phyloP scores from a whole-genome alignment of 345 rosid species.

The Aquilaria yunnanensis region DNA sequence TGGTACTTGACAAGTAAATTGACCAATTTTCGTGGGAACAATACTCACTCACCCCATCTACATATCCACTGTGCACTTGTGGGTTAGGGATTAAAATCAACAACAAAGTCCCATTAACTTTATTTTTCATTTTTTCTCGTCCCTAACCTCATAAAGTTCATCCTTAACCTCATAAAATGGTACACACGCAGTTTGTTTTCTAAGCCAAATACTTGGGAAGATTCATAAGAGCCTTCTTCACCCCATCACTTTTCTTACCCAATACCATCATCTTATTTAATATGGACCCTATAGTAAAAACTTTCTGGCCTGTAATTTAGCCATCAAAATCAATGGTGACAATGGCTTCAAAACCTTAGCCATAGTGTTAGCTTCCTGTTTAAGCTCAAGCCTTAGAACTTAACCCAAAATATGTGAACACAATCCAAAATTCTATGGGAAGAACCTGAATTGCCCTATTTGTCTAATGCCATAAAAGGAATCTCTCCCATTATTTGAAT shows the following conservation, averaged over 20 bases:
- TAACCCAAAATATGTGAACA: conserved; percentile 48
- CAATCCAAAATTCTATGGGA: conserved; percentile 36
- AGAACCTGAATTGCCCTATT: conserved; percentile 17
- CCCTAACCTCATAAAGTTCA: too few relatives aligned
- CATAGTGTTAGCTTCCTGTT: conserved; percentile 48
- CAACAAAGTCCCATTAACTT: too few relatives aligned
- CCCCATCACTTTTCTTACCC: conserved; percentile 31
- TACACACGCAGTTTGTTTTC: conserved; percentile 29
- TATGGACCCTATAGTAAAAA: too few relatives aligned
- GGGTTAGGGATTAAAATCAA: too few relatives aligned
- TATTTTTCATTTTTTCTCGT: too few relatives aligned
- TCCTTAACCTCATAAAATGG: too few relatives aligned
- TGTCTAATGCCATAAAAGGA: conserved; percentile 40
- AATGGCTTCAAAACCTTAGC: conserved; percentile 65
- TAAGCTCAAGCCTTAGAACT: conserved; percentile 54
- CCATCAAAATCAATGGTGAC: conserved; percentile 50
- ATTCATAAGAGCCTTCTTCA: conserved; percentile 52
- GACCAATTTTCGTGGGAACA: too few relatives aligned
- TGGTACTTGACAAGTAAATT: too few relatives aligned
- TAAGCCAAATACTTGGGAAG: conserved; percentile 56
- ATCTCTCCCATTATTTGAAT: conserved; percentile 62
- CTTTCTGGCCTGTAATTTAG: conserved; percentile 55
- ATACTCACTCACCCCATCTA: too few relatives aligned
- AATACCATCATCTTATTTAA: conserved; percentile 14
- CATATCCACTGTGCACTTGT: too few relatives aligned